phyloP scores from a whole-genome alignment of 164 flowering plant genomes.

The Chimonanthus praecox region DNA sequence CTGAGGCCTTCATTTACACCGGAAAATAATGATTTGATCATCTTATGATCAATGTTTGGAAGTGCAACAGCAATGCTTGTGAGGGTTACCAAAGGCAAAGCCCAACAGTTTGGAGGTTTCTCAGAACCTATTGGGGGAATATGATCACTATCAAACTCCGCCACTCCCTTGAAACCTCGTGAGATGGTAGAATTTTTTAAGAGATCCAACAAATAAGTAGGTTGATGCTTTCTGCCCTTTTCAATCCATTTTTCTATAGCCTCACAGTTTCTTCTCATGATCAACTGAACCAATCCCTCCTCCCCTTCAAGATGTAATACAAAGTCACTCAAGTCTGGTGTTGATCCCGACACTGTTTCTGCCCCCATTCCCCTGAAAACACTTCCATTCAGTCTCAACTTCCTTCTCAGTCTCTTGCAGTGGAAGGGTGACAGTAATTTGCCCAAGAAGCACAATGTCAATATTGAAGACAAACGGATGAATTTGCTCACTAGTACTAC shows the following conservation, averaged over 20 bases:
- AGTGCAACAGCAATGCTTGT: conserved; percentile 52
- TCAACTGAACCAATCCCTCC: conserved; percentile 38
- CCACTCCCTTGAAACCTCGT: conserved; percentile 36
- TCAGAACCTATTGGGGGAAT: conserved; percentile 31
- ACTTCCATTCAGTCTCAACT: neutral
- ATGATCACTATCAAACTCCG: conserved; percentile 38
- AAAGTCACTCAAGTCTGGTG: conserved; percentile 8
- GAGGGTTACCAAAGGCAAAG: conserved; percentile 60
- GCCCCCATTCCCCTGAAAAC: neutral
- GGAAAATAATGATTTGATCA: conserved; percentile 23
- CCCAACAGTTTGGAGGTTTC: conserved; percentile 63
- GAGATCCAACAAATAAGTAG: conserved; percentile 39
- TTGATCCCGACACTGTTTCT: conserved; percentile 18
- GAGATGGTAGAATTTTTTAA: conserved; percentile 18
- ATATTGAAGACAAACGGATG: conserved; percentile 29
- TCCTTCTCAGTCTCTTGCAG: neutral
- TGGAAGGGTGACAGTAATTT: neutral
- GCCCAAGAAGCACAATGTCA: conserved; percentile 20
- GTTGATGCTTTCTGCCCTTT: conserved; percentile 33
- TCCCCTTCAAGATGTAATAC: conserved; percentile 66
- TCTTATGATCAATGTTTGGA: conserved; percentile 25
- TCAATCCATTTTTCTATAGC: conserved; percentile 33
- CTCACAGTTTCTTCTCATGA: conserved; percentile 28
- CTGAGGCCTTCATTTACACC: conserved; percentile 33
- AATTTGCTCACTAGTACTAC: conserved; percentile 41